Evolutionary conservation across 805 yeast genomes (phyloP).

Genomic region (Cyberlindnera americana): DNA sequence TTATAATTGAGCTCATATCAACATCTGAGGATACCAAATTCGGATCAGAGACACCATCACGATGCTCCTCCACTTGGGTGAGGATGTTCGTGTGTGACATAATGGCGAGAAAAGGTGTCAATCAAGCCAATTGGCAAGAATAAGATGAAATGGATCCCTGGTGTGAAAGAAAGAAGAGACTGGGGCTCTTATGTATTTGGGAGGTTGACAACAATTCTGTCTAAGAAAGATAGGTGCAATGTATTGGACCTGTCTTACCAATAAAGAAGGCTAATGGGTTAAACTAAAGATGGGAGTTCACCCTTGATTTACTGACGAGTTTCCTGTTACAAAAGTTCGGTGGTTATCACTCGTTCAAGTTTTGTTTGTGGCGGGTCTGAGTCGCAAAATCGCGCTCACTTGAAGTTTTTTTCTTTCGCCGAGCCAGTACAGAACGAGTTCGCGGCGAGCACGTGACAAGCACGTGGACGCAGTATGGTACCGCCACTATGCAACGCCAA

Average conservation of each 20-base stretch:
- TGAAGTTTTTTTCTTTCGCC: conserved; percentile 1
- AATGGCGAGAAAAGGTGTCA: background rate
- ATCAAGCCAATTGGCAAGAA: background rate
- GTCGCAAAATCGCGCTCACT: conserved; percentile 1
- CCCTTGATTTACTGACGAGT: too few species aligned
- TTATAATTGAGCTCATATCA: conserved; percentile 59
- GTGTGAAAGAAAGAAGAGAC: background rate
- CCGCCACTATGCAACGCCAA: conserved; percentile 7
- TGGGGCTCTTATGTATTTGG: too few species aligned
- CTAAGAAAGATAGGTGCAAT: too few species aligned
- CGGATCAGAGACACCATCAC: conserved; percentile 27
- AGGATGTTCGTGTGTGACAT: conserved; percentile 42
- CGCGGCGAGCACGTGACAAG: conserved; percentile 1
- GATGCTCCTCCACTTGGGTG: conserved; percentile 66
- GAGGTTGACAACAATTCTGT: too few species aligned
- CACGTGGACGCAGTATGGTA: background rate
- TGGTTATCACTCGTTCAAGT: conserved; percentile 1
- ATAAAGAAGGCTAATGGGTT: too few species aligned
- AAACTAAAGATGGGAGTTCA: background rate
- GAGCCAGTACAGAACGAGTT: background rate
- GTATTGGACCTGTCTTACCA: too few species aligned
- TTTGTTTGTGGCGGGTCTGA: conserved; percentile 10
- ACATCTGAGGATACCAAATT: conserved; percentile 24
- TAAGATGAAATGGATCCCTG: background rate
- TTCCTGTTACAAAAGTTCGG: too few species aligned